phyloP scores from a whole-genome alignment of 1,284 basidiomycete species.

The Porodaedalea pini region DNA sequence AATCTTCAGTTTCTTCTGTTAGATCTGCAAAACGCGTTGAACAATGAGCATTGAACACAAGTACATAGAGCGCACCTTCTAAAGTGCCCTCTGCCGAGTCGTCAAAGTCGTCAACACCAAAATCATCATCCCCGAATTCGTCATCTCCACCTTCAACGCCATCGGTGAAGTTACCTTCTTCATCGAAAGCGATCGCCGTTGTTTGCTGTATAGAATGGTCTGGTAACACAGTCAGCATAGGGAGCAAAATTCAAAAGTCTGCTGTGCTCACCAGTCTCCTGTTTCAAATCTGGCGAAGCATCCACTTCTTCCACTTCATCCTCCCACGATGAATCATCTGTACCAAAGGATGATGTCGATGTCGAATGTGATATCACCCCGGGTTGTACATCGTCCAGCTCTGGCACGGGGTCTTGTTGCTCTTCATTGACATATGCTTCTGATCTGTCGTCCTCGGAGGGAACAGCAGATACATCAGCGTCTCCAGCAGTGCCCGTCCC shows the following conservation, averaged over 20 bases:
- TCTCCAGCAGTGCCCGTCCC: conserved; percentile 23
- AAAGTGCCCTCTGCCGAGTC: conserved; percentile 12
- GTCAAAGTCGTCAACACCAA: conserved; percentile 14
- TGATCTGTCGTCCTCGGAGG: neutral
- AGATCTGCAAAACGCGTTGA: neutral
- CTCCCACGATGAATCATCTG: conserved; percentile 3
- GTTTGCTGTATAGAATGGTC: conserved; percentile 11
- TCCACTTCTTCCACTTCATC: conserved; percentile 4
- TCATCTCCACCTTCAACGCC: conserved; percentile 12
- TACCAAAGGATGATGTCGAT: conserved; percentile 1
- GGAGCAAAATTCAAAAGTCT: neutral
- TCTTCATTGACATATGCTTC: neutral
- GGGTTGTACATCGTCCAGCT: neutral
- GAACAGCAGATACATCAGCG: conserved; percentile 5
- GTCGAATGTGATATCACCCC: conserved; percentile 5
- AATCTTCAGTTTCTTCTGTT: conserved; percentile 8
- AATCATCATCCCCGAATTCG: conserved; percentile 15
- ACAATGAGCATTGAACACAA: too few species aligned
- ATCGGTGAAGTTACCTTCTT: conserved; percentile 16
- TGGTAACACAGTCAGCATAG: neutral
- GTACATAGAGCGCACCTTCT: conserved; percentile 11
- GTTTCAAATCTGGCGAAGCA: neutral
- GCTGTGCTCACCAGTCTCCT: conserved; percentile 14
- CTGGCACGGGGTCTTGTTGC: neutral
- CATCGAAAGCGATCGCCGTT: conserved; percentile 1